phyloP scores from a whole-genome alignment of 306 rosid genomes.

The Corylus avellana region DNA sequence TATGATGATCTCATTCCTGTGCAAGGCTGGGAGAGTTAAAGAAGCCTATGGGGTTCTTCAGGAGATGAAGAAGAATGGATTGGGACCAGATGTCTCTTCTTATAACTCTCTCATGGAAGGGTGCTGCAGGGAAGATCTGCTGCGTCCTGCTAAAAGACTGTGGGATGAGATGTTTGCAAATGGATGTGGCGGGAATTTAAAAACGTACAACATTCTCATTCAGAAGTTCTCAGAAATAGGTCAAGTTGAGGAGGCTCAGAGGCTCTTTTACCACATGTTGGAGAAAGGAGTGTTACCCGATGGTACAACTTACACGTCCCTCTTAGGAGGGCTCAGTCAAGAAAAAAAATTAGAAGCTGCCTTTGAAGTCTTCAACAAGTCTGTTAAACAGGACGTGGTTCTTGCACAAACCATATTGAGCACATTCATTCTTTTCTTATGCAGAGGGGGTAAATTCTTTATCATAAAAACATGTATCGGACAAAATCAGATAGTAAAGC shows the following conservation, averaged over 20 bases:
- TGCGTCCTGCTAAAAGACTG: conserved; percentile 81
- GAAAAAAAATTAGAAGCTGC: conserved; percentile 65
- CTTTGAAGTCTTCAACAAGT: conserved; percentile 58
- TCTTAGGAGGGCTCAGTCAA: conserved; percentile 76
- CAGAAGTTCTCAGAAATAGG: conserved; percentile 67
- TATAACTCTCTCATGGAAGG: conserved; percentile 85
- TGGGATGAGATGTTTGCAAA: conserved; percentile 97
- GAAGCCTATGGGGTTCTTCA: conserved; percentile 79
- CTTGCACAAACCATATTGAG: conserved; percentile 57
- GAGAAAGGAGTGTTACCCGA: conserved; percentile 64
- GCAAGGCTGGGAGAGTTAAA: conserved; percentile 73
- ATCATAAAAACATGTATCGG: conserved; percentile 10
- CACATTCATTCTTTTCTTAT: conserved; percentile 49
- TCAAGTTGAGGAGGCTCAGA: conserved; percentile 69
- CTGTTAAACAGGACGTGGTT: conserved; percentile 52
- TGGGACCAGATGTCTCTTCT: conserved; percentile 52
- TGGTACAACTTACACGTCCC: conserved; percentile 53
- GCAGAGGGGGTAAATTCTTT: conserved; percentile 61
- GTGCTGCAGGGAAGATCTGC: conserved; percentile 77
- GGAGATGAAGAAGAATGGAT: conserved; percentile 80
- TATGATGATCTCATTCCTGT: conserved; percentile 67
- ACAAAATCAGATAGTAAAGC: background rate
- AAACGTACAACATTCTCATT: conserved; percentile 75
- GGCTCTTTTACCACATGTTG: conserved; percentile 70
- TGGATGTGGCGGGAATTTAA: conserved; percentile 71